A percentile compares a stretch with the other conserved stretches of the same genome.
These are phyloP conservation scores for Sordariomycetes sp. DNA, from an alignment of 2,329 filamentous ascomycete genomes.

Conservation along the genomic window DNA sequence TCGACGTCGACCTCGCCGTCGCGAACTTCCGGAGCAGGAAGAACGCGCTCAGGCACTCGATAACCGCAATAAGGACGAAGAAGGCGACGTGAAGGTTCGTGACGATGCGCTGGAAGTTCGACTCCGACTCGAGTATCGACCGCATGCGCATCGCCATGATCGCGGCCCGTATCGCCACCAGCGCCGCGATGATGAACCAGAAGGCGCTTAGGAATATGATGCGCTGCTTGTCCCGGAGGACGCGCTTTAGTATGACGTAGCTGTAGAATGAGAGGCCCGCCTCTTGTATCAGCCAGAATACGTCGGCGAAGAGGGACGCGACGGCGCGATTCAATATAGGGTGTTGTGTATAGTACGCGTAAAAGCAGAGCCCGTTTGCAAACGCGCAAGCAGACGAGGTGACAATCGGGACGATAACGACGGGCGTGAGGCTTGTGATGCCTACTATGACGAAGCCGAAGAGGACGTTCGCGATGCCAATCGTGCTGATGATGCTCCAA, in stretches of 20 bases:
- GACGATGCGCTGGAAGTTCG: slow-evolving; percentile 15
- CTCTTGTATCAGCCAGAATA: slow-evolving; percentile 29
- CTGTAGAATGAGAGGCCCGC: slow-evolving; percentile 31
- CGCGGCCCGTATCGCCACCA: slow-evolving; percentile 30
- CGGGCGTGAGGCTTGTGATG: slow-evolving; percentile 23
- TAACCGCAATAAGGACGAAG: slow-evolving; percentile 23
- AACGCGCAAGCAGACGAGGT: slow-evolving; percentile 21
- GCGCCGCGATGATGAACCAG: slow-evolving; percentile 41
- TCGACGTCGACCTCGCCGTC: slow-evolving; percentile 15
- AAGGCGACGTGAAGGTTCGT: slow-evolving; percentile 26
- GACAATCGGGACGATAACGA: slow-evolving; percentile 24
- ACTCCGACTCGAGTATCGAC: slow-evolving; percentile 13
- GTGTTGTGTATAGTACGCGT: slow-evolving; percentile 21
- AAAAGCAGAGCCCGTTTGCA: slow-evolving; percentile 28
- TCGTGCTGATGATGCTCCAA: slow-evolving; percentile 30
- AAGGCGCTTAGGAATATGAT: slow-evolving; percentile 36
- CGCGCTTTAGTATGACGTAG: slow-evolving; percentile 35
- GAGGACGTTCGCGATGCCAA: slow-evolving; percentile 24
- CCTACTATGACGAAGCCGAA: slow-evolving; percentile 23
- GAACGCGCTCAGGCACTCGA: slow-evolving; percentile 24
- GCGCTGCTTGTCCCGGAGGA: slow-evolving; percentile 27
- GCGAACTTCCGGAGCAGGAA: slow-evolving; percentile 24
- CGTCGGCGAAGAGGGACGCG: slow-evolving; percentile 23
- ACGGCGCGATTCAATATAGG: slow-evolving; percentile 13
- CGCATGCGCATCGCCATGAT: slow-evolving; percentile 18